A percentile compares a stretch with the other conserved stretches of the same genome.
phyloP scores from a whole-genome alignment of 139 green algal genomes.

The Chlorella ohadii region DNA sequence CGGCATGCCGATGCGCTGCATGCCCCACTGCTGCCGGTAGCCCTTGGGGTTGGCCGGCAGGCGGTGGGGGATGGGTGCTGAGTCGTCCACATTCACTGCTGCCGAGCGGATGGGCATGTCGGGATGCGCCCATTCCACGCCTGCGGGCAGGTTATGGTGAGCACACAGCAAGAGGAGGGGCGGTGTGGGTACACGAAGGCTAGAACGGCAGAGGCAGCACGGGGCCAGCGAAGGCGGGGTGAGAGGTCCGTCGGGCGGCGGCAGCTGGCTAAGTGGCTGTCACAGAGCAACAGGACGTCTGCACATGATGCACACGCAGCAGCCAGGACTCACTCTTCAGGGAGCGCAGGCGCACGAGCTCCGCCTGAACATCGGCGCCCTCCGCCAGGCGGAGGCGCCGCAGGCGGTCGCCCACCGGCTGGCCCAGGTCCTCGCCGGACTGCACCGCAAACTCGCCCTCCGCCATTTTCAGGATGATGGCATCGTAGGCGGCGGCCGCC shows the following conservation, averaged over 20 bases:
- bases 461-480: constrained; percentile 9
- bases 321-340: not conserved
- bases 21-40: constrained; percentile 11
- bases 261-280: too few relatives aligned
- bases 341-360: not conserved
- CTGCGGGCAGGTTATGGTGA: not conserved
- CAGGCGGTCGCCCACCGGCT: constrained; percentile 12
- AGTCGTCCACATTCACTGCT: not conserved
- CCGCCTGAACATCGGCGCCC: not conserved
- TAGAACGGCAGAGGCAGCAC: not conserved
- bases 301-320: not conserved
- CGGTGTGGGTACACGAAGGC: not conserved
- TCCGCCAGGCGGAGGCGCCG: not conserved
- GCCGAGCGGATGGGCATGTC: constrained; percentile 3
- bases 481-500: not conserved
- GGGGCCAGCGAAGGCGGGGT: not conserved
- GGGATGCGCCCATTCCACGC: constrained; percentile 10
- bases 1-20: not conserved
- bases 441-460: constrained; percentile 8
- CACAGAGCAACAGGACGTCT: not conserved
- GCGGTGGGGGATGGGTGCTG: not conserved
- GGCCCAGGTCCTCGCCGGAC: not conserved
- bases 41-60: not conserved
- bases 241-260: too few relatives aligned
- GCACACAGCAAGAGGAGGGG: too few relatives aligned